Base-by-base conservation (phyloP, 2,329 filamentous ascomycete genomes). In the Paecilomyces dactylethromorphus region DNA sequence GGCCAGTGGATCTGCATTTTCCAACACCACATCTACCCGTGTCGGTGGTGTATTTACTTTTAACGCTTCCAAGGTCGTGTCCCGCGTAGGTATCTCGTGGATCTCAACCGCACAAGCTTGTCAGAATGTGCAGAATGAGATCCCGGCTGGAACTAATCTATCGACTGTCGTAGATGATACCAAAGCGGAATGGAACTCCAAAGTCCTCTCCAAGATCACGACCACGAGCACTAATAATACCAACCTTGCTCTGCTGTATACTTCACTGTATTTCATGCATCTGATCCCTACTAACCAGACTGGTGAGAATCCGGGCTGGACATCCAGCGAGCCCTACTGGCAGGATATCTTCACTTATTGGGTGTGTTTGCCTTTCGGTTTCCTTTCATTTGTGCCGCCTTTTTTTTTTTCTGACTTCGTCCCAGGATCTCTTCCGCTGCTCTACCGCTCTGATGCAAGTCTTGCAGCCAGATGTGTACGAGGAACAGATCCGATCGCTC, bases 261-360 rank as follows among this genome's bases (percentile, higher is more conserved):
- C 84, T 0, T 86, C 85, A 0, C 69, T 91, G 33, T 90, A 90
- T 66, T 87, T 87, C 64, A 87, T 88, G 83, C 83, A 85, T 59
- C 71, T 90, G 11, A 81, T 89, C 35, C 87, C 87, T 0, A 87
- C 86, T 0, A 88, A 90, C 67, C 84, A 86, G 61, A 89, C 87
- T 0, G 87, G 86, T 0, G 88, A 90, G 68, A 91, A 90, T 60
- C 87, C 87, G 0, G 71, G 79, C 0, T 90, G 87, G 87, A 68
- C 74, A 1, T 86, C 84, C 1, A 65, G 68, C 0, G 87, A 90
- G 69, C 87, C 87, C 1, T 89, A 88, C 66, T 90, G 88, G 65
- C 84, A 88, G 59, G 87, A 90, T 59, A 83, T 87, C 15, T 89
- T 88, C 66, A 90, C 87, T 0, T 81, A 87, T 22, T 90, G 88